A percentile compares a stretch with the other conserved stretches of the same genome.
These are phyloP conservation scores for Suhomyces chickasaworum DNA, from an alignment of 1,139 yeast genomes.

Conservation along the genomic window DNA sequence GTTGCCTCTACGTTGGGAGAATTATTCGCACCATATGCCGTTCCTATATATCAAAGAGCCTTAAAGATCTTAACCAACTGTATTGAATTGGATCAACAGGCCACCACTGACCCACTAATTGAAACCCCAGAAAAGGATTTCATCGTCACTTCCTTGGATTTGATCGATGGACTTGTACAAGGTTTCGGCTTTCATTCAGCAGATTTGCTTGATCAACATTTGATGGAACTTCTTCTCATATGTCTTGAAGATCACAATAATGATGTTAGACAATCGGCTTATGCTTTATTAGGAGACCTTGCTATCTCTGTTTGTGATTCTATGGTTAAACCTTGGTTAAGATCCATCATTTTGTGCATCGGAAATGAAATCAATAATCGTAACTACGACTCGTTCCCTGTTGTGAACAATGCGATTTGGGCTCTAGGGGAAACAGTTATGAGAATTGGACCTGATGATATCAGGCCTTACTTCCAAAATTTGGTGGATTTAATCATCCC, in stretches of 20 bases:
- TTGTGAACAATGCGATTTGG: slow-evolving; percentile 92
- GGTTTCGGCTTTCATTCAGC: slow-evolving; percentile 72
- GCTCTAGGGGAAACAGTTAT: slow-evolving; percentile 83
- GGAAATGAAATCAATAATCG: slow-evolving; percentile 67
- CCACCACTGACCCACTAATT: slow-evolving; percentile 64
- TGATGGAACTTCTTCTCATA: slow-evolving; percentile 65
- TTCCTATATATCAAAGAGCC: slow-evolving; percentile 84
- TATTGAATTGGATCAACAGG: slow-evolving; percentile 65
- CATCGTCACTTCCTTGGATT: slow-evolving; percentile 82
- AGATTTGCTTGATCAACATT: slow-evolving; percentile 55
- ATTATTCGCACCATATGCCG: slow-evolving; percentile 84
- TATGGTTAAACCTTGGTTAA: slow-evolving; percentile 58
- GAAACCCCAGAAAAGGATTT: slow-evolving; percentile 91
- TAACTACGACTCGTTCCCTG: slow-evolving; percentile 55
- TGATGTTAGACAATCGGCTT: slow-evolving; percentile 91
- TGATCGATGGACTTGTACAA: slow-evolving; percentile 89
- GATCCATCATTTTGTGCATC: slow-evolving; percentile 60
- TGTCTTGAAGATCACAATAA: slow-evolving; percentile 76
- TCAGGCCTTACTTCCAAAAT: slow-evolving; percentile 63
- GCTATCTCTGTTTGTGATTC: slow-evolving; percentile 61
- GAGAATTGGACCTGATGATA: slow-evolving; percentile 50
- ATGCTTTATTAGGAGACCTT: slow-evolving; percentile 87
- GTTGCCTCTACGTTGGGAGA: slow-evolving; percentile 88
- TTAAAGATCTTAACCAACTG: slow-evolving; percentile 67
- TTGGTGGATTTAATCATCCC: slow-evolving; percentile 66